Conservation (phyloP, 257 asterid genomes). For the Verbascum thapsus region DNA sequence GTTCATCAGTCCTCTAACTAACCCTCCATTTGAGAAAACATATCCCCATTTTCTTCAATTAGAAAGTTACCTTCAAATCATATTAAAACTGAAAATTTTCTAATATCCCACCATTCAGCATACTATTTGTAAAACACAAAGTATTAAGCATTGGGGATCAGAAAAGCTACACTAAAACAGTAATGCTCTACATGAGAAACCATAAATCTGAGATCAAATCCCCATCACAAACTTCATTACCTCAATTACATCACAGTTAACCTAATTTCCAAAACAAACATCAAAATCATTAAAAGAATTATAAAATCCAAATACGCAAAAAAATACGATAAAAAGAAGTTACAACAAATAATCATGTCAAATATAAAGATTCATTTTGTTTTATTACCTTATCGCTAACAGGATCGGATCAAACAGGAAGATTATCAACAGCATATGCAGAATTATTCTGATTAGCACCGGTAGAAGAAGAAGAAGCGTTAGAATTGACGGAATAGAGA, state of each 20-base stretch:
- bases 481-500: conserved; percentile 40
- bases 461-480: conserved; percentile 40
- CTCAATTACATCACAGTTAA: conserved; percentile 6
- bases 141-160: background rate
- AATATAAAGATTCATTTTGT: background rate
- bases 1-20: background rate
- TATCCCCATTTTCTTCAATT: conserved; percentile 9
- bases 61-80: background rate
- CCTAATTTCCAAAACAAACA: conserved; percentile 14
- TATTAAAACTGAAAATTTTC: background rate
- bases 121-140: background rate
- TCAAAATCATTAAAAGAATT: background rate
- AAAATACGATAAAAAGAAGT: background rate
- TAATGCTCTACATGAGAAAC: conserved; percentile 14
- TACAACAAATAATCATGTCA: background rate
- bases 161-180: conserved; percentile 5
- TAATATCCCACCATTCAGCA: background rate
- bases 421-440: conserved; percentile 60
- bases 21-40: background rate
- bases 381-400: conserved; percentile 34
- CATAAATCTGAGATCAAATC: background rate
- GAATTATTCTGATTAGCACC: conserved; percentile 31
- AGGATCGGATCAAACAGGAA: conserved; percentile 60
- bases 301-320: conserved; percentile 11
- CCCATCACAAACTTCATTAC: background rate